Evolutionary conservation across 2,329 filamentous ascomycete species (phyloP), one percentile per base, ranked within the genome.

Genomic region (Aspergillus japonicus): DNA sequence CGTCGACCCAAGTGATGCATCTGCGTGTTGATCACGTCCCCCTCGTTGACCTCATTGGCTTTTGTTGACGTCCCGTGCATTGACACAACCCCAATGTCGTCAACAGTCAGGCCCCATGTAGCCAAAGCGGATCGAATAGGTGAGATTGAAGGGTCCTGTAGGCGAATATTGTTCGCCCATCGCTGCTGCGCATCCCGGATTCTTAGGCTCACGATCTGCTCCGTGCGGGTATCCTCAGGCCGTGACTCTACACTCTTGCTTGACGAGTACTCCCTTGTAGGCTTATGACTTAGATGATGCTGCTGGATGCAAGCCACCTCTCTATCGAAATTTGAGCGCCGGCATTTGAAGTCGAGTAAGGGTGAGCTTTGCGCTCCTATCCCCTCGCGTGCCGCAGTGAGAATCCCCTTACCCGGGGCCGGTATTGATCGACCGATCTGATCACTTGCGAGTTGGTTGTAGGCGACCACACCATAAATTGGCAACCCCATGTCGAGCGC

Each of bases 31-130:
- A 98, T 89, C 71, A 96, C 93, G 48, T 92, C 92, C 14, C 93
- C 96, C 77, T 98, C 94, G 79, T 98, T 98, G 88, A 96, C 96
- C 82, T 98, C 94, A 77, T 98, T 98, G 68, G 94, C 93, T 74
- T 95, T 92, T 65, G 94, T 98, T 0, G 94, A 97, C 35, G 94
- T 98, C 69, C 94, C 94, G 81, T 98, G 94, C 90, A 97, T 97
- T 11, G 94, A 97, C 12, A 92, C 93, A 62, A 98, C 91, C 67
- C 84, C 89, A 26, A 98, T 86, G 71, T 98, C 95, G 72, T 98
- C 94, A 66, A 98, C 91, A 3, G 93, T 96, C 58, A 98, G 87
- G 71, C 92, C 92, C 95, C 94, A 98, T 8, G 93, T 96, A 47
- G 94, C 94, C 61, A 98, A 85, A 59, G 94, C 91, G 77, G 94